phyloP scores from a whole-genome alignment of 2,329 filamentous ascomycete species.

The Pseudonectria buxi region DNA sequence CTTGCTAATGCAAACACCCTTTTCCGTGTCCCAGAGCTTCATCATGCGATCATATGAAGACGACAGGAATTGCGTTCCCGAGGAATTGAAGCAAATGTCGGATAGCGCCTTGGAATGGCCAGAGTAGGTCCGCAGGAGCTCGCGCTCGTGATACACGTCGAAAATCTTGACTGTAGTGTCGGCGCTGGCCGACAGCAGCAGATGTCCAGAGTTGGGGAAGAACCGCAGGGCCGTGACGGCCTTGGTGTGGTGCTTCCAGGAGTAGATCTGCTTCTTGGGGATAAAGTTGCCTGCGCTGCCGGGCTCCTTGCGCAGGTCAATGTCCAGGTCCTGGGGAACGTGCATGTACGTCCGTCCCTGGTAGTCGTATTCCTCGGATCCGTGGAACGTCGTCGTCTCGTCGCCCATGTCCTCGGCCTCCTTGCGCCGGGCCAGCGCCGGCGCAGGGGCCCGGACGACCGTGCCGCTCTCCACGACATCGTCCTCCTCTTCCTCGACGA shows the following conservation, averaged over 20 bases:
- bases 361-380: constrained; percentile 78
- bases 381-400: constrained; percentile 86
- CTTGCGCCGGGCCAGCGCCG: constrained; percentile 49
- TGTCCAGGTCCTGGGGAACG: constrained; percentile 80
- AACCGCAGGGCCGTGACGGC: constrained; percentile 85
- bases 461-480: constrained; percentile 60
- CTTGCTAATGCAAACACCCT: constrained; percentile 76
- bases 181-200: constrained; percentile 82
- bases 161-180: constrained; percentile 90
- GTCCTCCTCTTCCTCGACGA: constrained; percentile 69
- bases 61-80: constrained; percentile 80
- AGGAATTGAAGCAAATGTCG: constrained; percentile 78
- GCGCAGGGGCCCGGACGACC: constrained; percentile 48
- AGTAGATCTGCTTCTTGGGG: constrained; percentile 87
- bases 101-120: constrained; percentile 88
- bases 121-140: constrained; percentile 83
- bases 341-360: constrained; percentile 97
- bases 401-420: constrained; percentile 54
- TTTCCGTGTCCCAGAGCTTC: constrained; percentile 98
- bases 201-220: constrained; percentile 80
- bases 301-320: constrained; percentile 75
- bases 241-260: constrained; percentile 78
- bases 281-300: constrained; percentile 84
- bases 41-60: constrained; percentile 92
- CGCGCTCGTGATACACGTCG: constrained; percentile 85